These are phyloP conservation scores for Physaria fendleri DNA, from an alignment of 345 rosid species.

Conservation along the genomic window DNA sequence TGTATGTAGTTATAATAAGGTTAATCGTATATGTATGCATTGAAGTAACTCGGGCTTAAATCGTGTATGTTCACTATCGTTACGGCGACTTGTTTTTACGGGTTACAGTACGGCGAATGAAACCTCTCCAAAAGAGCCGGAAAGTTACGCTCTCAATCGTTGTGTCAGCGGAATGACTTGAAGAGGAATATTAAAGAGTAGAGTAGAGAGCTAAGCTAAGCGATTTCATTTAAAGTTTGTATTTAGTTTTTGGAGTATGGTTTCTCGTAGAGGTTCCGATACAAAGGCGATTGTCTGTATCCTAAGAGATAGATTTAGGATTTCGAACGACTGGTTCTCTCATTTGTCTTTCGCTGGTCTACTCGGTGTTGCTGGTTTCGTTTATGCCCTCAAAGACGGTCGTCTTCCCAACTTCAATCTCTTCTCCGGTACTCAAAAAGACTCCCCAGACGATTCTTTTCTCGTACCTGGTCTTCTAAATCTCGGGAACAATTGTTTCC, in stretches of 20 bases:
- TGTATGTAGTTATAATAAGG: no score
- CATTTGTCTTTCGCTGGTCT: slow-evolving; percentile 43
- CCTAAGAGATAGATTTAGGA: background rate
- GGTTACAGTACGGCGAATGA: background rate
- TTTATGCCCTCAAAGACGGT: slow-evolving; percentile 40
- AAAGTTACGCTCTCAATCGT: background rate
- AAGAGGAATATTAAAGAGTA: background rate
- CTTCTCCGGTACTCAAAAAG: slow-evolving; percentile 23
- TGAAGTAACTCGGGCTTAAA: no score
- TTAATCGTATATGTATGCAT: no score
- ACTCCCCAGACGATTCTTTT: slow-evolving; percentile 19
- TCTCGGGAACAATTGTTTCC: slow-evolving; percentile 78
- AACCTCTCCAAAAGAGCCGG: background rate
- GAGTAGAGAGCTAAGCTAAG: background rate
- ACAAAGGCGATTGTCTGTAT: slow-evolving; percentile 13
- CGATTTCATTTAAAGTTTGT: background rate
- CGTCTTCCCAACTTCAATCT: slow-evolving; percentile 31
- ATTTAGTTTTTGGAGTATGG: background rate
- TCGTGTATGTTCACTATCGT: no score
- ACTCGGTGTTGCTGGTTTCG: slow-evolving; percentile 49
- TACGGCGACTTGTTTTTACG: no score
- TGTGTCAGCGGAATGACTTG: background rate
- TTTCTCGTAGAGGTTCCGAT: background rate
- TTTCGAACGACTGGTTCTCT: slow-evolving; percentile 32
- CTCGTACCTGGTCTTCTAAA: slow-evolving; percentile 75